phyloP scores from a whole-genome alignment of 257 asterid species.

The Eucommia ulmoides region DNA sequence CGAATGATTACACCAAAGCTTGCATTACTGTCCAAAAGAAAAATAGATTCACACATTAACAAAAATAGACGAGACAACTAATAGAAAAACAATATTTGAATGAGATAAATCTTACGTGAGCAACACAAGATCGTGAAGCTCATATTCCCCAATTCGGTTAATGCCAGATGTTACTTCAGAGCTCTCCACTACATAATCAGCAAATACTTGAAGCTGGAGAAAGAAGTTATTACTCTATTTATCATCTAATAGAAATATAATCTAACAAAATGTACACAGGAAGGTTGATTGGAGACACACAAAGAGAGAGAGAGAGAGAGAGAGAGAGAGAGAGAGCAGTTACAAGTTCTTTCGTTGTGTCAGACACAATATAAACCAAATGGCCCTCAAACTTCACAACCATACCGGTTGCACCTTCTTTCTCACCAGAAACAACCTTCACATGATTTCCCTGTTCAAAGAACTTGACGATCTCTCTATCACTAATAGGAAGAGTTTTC shows the following conservation, averaged over 20 bases:
- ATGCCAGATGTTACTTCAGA: conserved; percentile 94
- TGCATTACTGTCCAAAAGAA: conserved; percentile 53
- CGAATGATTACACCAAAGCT: conserved; percentile 96
- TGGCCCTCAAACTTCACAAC: conserved; percentile 95
- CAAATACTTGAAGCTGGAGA: conserved; percentile 78
- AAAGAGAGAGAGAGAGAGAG: neutral
- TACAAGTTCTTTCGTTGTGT: conserved; percentile 95
- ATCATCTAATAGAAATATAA: neutral
- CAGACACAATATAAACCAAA: conserved; percentile 88
- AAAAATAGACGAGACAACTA: conserved; percentile 4
- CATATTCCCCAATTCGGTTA: conserved; percentile 83
- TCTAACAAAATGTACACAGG: neutral
- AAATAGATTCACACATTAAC: too few species aligned
- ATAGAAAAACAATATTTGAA: conserved; percentile 1
- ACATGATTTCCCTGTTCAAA: conserved; percentile 95
- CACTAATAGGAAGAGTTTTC: conserved; percentile 77
- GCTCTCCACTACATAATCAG: conserved; percentile 89
- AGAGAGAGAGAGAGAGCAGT: conserved; percentile 7
- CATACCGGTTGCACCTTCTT: conserved; percentile 99
- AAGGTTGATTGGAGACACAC: too few species aligned
- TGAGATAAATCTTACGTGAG: conserved; percentile 44
- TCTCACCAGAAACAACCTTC: conserved; percentile 82
- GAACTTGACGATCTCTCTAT: conserved; percentile 86
- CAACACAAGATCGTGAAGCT: conserved; percentile 90
- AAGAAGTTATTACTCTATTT: neutral